Evolutionary conservation across 768 basidiomycete species (phyloP), one percentile per base, ranked within the genome.

Genomic region (Boletales sp.): DNA sequence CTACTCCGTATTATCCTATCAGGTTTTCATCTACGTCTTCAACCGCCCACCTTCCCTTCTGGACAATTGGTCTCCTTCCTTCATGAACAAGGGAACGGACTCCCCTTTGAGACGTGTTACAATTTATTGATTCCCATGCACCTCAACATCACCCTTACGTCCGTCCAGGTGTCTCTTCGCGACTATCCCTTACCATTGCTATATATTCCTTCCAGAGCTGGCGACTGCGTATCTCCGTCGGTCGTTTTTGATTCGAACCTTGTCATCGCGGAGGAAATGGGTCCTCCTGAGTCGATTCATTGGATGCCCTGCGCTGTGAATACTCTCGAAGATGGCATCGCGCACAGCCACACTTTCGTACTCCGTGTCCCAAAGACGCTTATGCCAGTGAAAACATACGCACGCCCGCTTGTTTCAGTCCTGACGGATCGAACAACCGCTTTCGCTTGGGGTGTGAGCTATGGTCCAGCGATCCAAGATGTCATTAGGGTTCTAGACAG

Each of bases 371-470:
- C 93, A 2, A 97, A 94, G 67, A 94, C 93, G 0, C 86, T 92
- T 50, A 95, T 94, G 89, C 88, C 94, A 0, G 87, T 94, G 59
- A 98, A 98, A 69, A 90, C 86, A 8, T 97, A 94, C 60, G 88
- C 90, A 1, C 77, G 79, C 40, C 90, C 93, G 4, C 68, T 72
- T 12, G 77, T 97, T 56, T 75, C 77, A 17, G 77, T 97, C 42
- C 70, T 74, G n/a, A 81, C 86, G 5, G 69, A 78, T 18, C 74
- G 72, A 30, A 76, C 84, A 5, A 89, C 91, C 1, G 79, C 84
- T 34, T 79, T 97, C 53, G 81, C 86, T 14, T 98, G 94, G 94
- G 89, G 89, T 14, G 80, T 92, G 39, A 94, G 93, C 54, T 90
- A 92, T 54, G 79, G 81, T 40, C 86, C 93, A 15, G 86, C 84